Percentiles rank a stretch among this genome's conserved stretches.
Evolutionary conservation across 2,329 filamentous ascomycete species (phyloP).

Genomic region (Penicillium sp.): DNA sequence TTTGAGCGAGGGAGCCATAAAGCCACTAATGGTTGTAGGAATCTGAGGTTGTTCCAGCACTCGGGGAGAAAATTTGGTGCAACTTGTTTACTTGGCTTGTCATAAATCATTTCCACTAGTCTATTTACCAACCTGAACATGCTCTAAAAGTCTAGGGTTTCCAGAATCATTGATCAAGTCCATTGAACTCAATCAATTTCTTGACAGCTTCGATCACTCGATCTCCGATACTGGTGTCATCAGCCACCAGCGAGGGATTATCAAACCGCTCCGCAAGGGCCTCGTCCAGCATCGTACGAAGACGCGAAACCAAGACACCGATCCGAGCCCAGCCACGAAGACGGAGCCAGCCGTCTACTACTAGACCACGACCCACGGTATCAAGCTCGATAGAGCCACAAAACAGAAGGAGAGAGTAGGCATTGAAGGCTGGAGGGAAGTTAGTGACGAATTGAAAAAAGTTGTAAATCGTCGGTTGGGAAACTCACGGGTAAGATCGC

Average conservation of each 20-base stretch:
- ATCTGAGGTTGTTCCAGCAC: too few relatives aligned
- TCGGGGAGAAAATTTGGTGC: neutral
- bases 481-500: conserved; percentile 83
- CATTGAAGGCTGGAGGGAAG: conserved; percentile 66
- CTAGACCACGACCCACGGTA: conserved; percentile 78
- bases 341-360: conserved; percentile 88
- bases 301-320: conserved; percentile 79
- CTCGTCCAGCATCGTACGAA: conserved; percentile 84
- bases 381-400: conserved; percentile 82
- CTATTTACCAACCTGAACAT: neutral
- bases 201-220: conserved; percentile 74
- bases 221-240: conserved; percentile 27
- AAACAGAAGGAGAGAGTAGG: conserved; percentile 85
- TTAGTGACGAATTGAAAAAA: conserved; percentile 2
- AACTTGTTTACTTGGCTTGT: neutral
- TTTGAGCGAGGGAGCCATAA: too few relatives aligned
- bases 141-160: neutral
- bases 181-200: conserved; percentile 84
- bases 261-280: conserved; percentile 80
- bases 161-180: conserved; percentile 62
- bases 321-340: conserved; percentile 93
- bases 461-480: neutral
- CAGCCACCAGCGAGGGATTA: conserved; percentile 64
- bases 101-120: neutral
- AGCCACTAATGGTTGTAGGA: too few relatives aligned